These are phyloP conservation scores for Colletotrichum shisoi DNA, from an alignment of 2,329 filamentous ascomycete species.

Conservation along the genomic window DNA sequence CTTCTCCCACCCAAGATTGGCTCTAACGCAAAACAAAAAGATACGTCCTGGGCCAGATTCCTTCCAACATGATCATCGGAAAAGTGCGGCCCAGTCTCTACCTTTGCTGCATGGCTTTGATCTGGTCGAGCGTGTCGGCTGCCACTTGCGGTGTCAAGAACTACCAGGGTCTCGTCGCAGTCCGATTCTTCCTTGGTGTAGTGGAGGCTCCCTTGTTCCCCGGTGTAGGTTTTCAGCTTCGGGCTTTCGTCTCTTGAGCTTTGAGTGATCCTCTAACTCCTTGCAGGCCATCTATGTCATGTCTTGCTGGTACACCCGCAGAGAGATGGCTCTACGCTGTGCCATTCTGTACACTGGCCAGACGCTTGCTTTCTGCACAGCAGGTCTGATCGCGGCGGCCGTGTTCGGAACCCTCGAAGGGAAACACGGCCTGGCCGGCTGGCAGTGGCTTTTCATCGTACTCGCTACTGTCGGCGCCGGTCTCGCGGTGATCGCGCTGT, in stretches of 20 bases:
- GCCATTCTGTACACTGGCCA: conserved; percentile 43
- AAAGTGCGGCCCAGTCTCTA: conserved; percentile 39
- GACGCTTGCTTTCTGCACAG: conserved; percentile 41
- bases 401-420: conserved; percentile 41
- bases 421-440: conserved; percentile 47
- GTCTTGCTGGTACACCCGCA: conserved; percentile 44
- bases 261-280: neutral
- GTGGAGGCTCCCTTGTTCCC: conserved; percentile 40
- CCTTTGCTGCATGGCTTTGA: conserved; percentile 38
- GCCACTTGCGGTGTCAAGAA: conserved; percentile 39
- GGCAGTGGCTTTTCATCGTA: conserved; percentile 54
- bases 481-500: conserved; percentile 39
- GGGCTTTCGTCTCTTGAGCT: neutral
- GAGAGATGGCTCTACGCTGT: conserved; percentile 43
- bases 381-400: conserved; percentile 43
- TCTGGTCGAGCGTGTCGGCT: conserved; percentile 40
- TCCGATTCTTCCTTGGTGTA: conserved; percentile 39
- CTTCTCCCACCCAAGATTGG: rapidly evolving
- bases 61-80: conserved; percentile 41
- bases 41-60: conserved; percentile 39
- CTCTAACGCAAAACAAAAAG: neutral
- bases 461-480: conserved; percentile 43
- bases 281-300: conserved; percentile 39
- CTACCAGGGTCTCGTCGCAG: conserved; percentile 39
- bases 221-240: conserved; percentile 20